phyloP scores from a whole-genome alignment of 192 early-diverging fungal genomes.

The Piromyces sp. region DNA sequence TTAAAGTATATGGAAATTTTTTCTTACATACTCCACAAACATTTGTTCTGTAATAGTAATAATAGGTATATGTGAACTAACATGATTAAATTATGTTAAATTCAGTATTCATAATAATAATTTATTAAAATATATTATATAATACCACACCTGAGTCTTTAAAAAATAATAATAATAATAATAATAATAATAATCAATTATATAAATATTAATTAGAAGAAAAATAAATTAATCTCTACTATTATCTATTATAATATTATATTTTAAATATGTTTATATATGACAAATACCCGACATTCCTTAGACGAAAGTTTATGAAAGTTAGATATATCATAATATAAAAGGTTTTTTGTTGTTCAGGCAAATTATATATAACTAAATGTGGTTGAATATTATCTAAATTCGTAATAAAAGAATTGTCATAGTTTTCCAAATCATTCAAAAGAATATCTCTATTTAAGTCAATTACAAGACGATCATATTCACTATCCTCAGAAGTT shows the following conservation, averaged over 20 bases:
- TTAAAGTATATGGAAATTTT: background rate
- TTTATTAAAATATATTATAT: no score
- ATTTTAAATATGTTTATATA: no score
- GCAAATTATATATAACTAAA: background rate
- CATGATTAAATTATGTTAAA: no score
- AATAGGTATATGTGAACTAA: background rate
- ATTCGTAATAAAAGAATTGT: background rate
- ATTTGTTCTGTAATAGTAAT: background rate
- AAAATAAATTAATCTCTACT: no score
- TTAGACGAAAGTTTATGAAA: background rate
- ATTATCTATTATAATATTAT: no score
- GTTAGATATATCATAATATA: background rate
- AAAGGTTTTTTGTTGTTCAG: background rate
- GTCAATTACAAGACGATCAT: background rate
- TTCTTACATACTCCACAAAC: background rate
- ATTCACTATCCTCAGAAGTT: background rate
- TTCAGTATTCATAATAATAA: no score
- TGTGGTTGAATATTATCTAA: background rate
- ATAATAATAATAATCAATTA: no score
- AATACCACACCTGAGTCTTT: no score
- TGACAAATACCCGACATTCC: background rate
- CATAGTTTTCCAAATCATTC: background rate
- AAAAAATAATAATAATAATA: no score
- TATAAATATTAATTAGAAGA: no score
- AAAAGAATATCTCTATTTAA: background rate